Base-by-base conservation (phyloP, 371 early-diverging fungal genomes). In the Saksenaea oblongispora region DNA sequence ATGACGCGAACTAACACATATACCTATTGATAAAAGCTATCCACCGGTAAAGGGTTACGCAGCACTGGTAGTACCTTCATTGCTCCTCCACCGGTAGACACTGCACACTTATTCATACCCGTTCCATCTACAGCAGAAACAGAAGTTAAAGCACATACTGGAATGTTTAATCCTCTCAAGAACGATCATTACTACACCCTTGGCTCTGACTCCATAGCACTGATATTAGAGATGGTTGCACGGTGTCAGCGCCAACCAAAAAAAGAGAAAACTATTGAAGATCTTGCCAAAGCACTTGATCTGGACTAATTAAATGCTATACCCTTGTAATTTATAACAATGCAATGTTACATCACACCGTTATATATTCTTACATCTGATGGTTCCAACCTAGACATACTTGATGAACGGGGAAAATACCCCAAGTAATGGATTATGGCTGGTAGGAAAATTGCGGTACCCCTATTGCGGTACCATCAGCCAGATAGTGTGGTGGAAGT, bases 121-220 rank as follows among this genome's bases (percentile, higher is more conserved):
- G 56, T 76, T 1, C 37, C 34, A 3, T 74, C 73, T 0, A 27
- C 62, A 37, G 69, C 72, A 1, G 69, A 68, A 56, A 59, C 71
- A 28, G 82, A 76, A 57, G 72, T 86, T 34, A 71, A 71, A 35
- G 87, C 87, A 0, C 87, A 86, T 37, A 84, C 76, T 28, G 78
- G 77, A 58, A 86, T 86, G 76, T 86, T 86, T 55, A 74, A 83
- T 41, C 78, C 87, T 0, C 37, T 44, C 41, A 81, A 82, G 56
- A 81, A 80, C 34, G 75, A 67, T 37, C 71, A 78, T 34, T 84
- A 83, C 53, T 84, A 86, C 65, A 65, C 68, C n/a, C 64, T 86
- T 44, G 83, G 84, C 0, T 73, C 68, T 11, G 82, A 82, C 55
- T 73, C 84, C 0, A 73, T 79, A 2, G 62, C 65, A n/a, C 47